phyloP scores from a whole-genome alignment of 257 asterid species.

The Nicotiana undulata region DNA sequence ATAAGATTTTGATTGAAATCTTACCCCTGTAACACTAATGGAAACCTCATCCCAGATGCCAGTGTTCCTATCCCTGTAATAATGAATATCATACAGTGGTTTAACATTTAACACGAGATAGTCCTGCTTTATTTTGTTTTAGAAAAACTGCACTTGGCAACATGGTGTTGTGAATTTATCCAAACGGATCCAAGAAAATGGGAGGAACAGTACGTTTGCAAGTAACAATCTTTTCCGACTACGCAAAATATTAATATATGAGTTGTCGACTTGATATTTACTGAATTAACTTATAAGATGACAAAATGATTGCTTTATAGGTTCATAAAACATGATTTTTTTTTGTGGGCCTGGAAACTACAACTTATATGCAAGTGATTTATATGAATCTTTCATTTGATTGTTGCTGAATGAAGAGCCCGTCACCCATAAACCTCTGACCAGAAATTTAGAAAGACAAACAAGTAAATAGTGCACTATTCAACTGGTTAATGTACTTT shows the following conservation, averaged over 20 bases:
- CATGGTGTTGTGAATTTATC: not conserved
- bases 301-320: not conserved
- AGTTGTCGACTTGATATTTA: not conserved
- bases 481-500: not conserved
- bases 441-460: not conserved
- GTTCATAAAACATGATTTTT: not conserved
- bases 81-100: not conserved
- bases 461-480: not conserved
- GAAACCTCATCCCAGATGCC: constrained; percentile 99
- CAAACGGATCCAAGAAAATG: not conserved
- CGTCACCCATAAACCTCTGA: not conserved
- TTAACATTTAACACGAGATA: not conserved
- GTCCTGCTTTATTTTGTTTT: constrained; percentile 1
- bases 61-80: constrained; percentile 91
- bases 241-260: not conserved
- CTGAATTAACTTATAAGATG: not conserved
- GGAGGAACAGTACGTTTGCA: not conserved
- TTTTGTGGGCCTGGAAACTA: not conserved
- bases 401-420: not conserved
- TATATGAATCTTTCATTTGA: not conserved
- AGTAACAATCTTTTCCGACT: not conserved
- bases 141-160: not conserved
- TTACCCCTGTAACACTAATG: constrained; percentile 84
- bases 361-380: not conserved
- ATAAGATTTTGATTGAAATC: constrained; percentile 15